Evolutionary conservation across 257 asterid genomes (phyloP).

Genomic region (Nicotiana otophora): DNA sequence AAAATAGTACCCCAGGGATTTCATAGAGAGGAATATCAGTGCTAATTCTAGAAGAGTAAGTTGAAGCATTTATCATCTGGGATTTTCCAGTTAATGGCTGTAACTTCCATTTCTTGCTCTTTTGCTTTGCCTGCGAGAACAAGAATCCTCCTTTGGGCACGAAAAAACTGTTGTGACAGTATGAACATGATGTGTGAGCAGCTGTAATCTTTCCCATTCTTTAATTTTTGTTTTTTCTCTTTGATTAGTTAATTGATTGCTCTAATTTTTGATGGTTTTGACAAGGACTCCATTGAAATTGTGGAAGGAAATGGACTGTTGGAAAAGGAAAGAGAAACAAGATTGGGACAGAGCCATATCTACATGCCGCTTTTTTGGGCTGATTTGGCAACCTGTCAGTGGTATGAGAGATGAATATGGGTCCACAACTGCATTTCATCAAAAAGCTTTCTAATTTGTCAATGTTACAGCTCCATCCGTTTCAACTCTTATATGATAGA

Average conservation of each 20-base stretch:
- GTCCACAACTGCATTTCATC: background rate
- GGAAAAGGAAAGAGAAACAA: background rate
- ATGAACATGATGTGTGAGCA: background rate
- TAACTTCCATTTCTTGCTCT: background rate
- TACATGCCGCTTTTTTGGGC: background rate
- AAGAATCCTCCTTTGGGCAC: background rate
- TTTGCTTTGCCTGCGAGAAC: background rate
- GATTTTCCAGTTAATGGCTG: background rate
- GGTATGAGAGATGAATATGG: background rate
- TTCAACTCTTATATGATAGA: too few species aligned
- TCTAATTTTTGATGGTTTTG: background rate
- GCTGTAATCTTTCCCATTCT: background rate
- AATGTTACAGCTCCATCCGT: too few species aligned
- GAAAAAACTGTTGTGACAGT: background rate
- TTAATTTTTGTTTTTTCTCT: background rate
- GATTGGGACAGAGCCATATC: background rate
- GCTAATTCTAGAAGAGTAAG: slow-evolving; percentile 63
- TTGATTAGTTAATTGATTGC: background rate
- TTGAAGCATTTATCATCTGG: slow-evolving; percentile 11
- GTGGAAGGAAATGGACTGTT: background rate
- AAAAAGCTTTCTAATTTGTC: too few species aligned
- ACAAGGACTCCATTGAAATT: background rate
- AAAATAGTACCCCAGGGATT: slow-evolving; percentile 52
- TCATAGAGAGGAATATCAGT: slow-evolving; percentile 84
- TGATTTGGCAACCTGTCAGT: background rate